Evolutionary conservation across 2,329 filamentous ascomycete species (phyloP), one percentile per base, ranked within the genome.

Genomic region (Cladosporium cucumerinum): DNA sequence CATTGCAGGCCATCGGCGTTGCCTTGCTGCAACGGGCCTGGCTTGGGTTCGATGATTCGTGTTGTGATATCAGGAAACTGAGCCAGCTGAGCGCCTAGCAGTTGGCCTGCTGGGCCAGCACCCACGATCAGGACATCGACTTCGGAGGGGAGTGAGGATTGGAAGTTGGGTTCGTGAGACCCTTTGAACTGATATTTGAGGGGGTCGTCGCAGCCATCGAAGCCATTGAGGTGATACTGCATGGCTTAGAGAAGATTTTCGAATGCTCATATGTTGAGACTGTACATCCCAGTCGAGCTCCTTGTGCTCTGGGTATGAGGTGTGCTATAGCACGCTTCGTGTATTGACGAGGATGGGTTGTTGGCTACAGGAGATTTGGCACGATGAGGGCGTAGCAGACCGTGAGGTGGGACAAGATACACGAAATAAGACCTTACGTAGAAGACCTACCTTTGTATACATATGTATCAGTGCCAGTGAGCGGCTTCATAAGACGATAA

Each of bases 1-100:
- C 84, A 85, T 75, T 90, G 86, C 2, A 89, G 78, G 1, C 85
- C 85, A 68, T 84, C 82, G 1, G 82, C 82, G 68, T 83, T 81
- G 26, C 76, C 74, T 63, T 75, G 71, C 63, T 73, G 66, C 3
- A 76, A 64, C 10, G 71, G 70, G 5, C 71, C 73, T 25, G 69
- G 70, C 57, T 74, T 75, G 5, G 70, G 63, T 49, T 76, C 75
- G 51, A 85, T 72, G 51, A 86, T 82, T 39, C 81, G 76, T 7
- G 81, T 78, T 5, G 78, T 79, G 65, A 85, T 79, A 21, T 80
- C 79, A n/a, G 73, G 69, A 67, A 79, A 83, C 49, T 78, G 77
- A 11, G 81, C 76, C 72, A 84, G 78, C 78, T 83, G 84, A 14
- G 79, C 79, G 14, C 81, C 81, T n/a, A 80, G 77, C 72, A 84